Conservation (phyloP, 1,284 basidiomycete species). For the Microbotryomycetes sp. region DNA sequence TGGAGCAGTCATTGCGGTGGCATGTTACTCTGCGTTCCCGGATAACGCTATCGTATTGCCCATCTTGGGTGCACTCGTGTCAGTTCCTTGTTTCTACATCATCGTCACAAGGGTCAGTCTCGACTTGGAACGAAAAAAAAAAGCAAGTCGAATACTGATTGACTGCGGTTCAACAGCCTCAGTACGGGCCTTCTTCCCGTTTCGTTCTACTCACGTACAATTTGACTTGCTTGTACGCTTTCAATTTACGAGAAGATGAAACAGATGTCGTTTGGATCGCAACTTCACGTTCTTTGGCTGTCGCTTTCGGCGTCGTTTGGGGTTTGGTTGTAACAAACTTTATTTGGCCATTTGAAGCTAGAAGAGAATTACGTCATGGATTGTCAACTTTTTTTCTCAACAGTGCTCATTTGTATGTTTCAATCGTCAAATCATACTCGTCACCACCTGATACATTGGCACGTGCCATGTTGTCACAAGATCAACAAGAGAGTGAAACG, state of each 20-base stretch:
- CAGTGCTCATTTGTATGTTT: conserved; percentile 75
- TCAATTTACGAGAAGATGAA: conserved; percentile 37
- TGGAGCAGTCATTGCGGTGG: conserved; percentile 23
- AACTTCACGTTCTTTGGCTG: conserved; percentile 47
- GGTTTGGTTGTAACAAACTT: conserved; percentile 77
- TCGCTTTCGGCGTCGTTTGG: conserved; percentile 83
- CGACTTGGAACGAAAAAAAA: too few species aligned
- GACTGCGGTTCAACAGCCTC: neutral
- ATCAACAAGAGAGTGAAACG: conserved; percentile 4
- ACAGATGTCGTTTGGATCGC: conserved; percentile 39
- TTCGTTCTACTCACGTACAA: conserved; percentile 82
- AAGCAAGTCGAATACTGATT: neutral
- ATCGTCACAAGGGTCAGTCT: conserved; percentile 57
- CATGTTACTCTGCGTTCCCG: conserved; percentile 50
- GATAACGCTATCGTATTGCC: conserved; percentile 68
- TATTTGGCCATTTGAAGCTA: conserved; percentile 92
- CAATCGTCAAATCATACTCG: conserved; percentile 68
- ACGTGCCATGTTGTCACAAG: neutral
- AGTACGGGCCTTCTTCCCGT: conserved; percentile 43
- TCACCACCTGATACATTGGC: conserved; percentile 21
- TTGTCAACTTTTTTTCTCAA: conserved; percentile 78
- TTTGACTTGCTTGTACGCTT: conserved; percentile 80
- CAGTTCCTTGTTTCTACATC: conserved; percentile 87
- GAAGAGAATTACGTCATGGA: conserved; percentile 73
- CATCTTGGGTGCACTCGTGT: conserved; percentile 81